Conservation (phyloP, 805 yeast genomes). For the Candida endomychidarum region DNA sequence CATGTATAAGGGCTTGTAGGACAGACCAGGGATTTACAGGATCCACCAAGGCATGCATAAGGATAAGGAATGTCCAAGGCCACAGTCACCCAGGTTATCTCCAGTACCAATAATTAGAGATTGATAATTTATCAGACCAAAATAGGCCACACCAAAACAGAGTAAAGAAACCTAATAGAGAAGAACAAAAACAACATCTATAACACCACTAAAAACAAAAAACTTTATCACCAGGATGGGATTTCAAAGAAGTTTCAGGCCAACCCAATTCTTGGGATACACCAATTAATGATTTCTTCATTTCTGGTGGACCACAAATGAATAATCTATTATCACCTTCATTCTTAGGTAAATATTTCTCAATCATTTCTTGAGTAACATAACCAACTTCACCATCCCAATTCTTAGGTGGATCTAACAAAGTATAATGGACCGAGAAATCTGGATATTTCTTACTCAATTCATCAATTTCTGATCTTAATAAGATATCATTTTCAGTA, state of each 20-base stretch:
- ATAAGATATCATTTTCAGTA: slow-evolving; percentile 71
- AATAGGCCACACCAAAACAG: too few relatives aligned
- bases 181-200: too few relatives aligned
- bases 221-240: slow-evolving; percentile 54
- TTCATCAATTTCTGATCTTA: slow-evolving; percentile 72
- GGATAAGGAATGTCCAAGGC: too few relatives aligned
- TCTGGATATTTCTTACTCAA: slow-evolving; percentile 62
- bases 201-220: slow-evolving; percentile 41
- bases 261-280: slow-evolving; percentile 64
- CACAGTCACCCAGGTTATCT: too few relatives aligned
- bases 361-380: slow-evolving; percentile 58
- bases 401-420: slow-evolving; percentile 42
- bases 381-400: slow-evolving; percentile 65
- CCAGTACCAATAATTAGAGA: too few relatives aligned
- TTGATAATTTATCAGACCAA: too few relatives aligned
- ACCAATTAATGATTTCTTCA: slow-evolving; percentile 55
- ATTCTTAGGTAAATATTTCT: slow-evolving; percentile 52
- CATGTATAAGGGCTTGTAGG: too few relatives aligned
- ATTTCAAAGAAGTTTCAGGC: slow-evolving; percentile 46
- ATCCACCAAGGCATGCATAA: too few relatives aligned
- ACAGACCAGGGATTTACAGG: too few relatives aligned
- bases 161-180: too few relatives aligned
- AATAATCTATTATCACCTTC: slow-evolving; percentile 54
- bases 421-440: slow-evolving; percentile 58
- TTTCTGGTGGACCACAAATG: slow-evolving; percentile 73